Percentiles rank a stretch among this genome's conserved stretches.
Evolutionary conservation across 495 filamentous ascomycete species (phyloP).

Genomic region (Annulohypoxylon moriforme): DNA sequence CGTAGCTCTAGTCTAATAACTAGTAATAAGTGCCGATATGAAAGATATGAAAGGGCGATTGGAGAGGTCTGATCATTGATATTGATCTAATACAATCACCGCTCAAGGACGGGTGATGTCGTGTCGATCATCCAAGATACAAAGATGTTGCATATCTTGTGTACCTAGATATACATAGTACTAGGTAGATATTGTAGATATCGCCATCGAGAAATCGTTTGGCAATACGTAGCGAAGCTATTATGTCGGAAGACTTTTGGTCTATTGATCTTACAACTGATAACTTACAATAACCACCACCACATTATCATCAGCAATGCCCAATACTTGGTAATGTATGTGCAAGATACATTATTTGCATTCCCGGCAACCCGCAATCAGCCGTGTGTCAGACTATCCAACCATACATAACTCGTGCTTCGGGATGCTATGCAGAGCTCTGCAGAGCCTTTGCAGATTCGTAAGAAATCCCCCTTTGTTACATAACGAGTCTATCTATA

Average conservation of each 20-base stretch:
- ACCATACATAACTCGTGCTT: slow-evolving; percentile 14
- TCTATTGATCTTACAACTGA: slow-evolving; percentile 38
- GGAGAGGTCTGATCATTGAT: slow-evolving; percentile 21
- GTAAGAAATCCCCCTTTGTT: slow-evolving; percentile 20
- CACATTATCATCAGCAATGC: slow-evolving; percentile 8
- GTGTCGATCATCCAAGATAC: slow-evolving; percentile 19
- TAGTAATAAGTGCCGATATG: slow-evolving; percentile 29
- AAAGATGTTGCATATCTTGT: slow-evolving; percentile 9
- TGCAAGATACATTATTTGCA: slow-evolving; percentile 35
- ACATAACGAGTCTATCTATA: slow-evolving; percentile 11
- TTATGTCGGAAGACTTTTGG: slow-evolving; percentile 27
- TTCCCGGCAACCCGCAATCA: slow-evolving; percentile 24
- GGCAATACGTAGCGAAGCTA: slow-evolving; percentile 31
- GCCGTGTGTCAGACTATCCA: slow-evolving; percentile 32
- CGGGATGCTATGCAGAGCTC: slow-evolving; percentile 13
- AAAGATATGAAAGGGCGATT: slow-evolving; percentile 14
- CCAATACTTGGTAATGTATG: slow-evolving; percentile 11
- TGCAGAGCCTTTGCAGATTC: slow-evolving; percentile 10
- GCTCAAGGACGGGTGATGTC: not conserved
- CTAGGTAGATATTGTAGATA: slow-evolving; percentile 7
- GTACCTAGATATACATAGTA: too few species aligned
- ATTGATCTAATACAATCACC: slow-evolving; percentile 26
- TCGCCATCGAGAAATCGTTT: not conserved
- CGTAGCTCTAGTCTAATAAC: slow-evolving; percentile 2
- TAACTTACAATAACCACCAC: not conserved